Conservation (phyloP, 768 basidiomycete genomes). For the Boletus subcaerulescens region DNA sequence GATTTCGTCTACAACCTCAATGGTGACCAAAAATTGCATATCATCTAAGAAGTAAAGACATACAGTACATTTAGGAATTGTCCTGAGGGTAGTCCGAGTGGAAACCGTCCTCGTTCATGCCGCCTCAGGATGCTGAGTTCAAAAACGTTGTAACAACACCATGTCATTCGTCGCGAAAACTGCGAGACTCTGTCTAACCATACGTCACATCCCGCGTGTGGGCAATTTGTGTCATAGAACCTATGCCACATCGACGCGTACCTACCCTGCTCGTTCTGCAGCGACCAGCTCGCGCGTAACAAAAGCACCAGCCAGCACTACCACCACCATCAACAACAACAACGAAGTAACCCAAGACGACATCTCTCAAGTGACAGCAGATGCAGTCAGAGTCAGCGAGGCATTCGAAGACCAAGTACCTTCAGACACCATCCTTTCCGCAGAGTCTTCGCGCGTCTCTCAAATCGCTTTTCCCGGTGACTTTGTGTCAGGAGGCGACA, state of each 20-base stretch:
- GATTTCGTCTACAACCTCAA: no score
- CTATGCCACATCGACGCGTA: conserved; percentile 26
- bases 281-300: conserved; percentile 20
- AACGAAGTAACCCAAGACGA: conserved; percentile 19
- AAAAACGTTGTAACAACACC: background rate
- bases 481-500: conserved; percentile 20
- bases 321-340: background rate
- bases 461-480: conserved; percentile 30
- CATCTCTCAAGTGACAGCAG: conserved; percentile 20
- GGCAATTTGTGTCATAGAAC: background rate
- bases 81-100: no score
- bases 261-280: conserved; percentile 23
- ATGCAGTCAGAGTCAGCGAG: conserved; percentile 16
- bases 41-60: no score
- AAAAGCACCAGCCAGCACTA: conserved; percentile 33
- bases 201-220: background rate
- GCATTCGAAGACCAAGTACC: conserved; percentile 13
- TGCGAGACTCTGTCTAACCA: conserved; percentile 6
- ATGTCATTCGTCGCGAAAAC: conserved; percentile 21
- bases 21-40: no score
- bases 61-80: no score
- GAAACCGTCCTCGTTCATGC: no score
- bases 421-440: conserved; percentile 10
- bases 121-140: no score
- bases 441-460: conserved; percentile 3